Base-by-base conservation (phyloP, 257 asterid species). In the Apocynum venetum region DNA sequence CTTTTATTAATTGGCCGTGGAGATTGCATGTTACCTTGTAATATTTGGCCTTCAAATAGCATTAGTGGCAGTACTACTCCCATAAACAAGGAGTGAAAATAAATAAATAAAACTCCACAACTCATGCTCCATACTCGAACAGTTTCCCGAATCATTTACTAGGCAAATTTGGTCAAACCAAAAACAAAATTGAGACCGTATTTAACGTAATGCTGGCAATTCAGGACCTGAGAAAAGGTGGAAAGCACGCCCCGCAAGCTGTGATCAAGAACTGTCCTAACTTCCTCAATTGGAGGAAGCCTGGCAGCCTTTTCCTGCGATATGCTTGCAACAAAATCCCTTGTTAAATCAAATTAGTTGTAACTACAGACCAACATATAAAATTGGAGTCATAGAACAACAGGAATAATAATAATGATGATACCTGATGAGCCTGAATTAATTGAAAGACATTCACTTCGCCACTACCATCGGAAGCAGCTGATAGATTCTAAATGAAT, bases 381-480 rank as follows among this genome's bases (percentile, higher is more conserved):
- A 51, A 7, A 20, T 7, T 40, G 1, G 38, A 43, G 35, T 40
- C 41, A 36, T 55, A 41, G 35, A 51, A 40, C 3, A 52, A 49
- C 8, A 1, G 73, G 43, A 9, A 1, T 8, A n/a, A 71, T 8
- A 72, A 2, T 31, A 15, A 65, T 3, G 56, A 59, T 41, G 31
- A 55, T 55, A 92, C 98, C 98, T 96, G 97, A 83, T 96, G 98
- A 82, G 91, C 88, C 82, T 87, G 94, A 78, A 96, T 88, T 87
- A 88, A 89, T 71, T 84, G 90, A 79, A 88, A 91, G 59, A 85
- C 85, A 78, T 87, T 73, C 11, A 74, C 72, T 64, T 82, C 86
- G 53, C 73, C 79, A 72, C 82, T 77, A 59, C 76, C 88, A 76
- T 76, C 84, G 72, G 85, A 76, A 68, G 79, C 80, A 71, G 78